Base-by-base conservation (phyloP, 1,139 yeast genomes). In the Suhomyces yuchorum region DNA sequence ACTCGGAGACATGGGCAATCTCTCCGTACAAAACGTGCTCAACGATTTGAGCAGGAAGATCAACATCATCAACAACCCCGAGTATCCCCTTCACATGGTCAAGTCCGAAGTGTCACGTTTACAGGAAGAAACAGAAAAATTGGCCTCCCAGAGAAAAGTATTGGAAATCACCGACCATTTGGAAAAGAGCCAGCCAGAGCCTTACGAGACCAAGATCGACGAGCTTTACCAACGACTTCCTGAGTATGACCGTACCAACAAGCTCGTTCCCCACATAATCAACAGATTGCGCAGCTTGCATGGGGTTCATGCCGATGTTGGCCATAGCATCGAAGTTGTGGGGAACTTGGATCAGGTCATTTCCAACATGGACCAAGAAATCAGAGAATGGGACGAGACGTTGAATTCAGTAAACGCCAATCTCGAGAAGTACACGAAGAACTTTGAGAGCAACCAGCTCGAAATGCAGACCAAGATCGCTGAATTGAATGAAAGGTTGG, bases 201-300 rank as follows among this genome's bases (percentile, higher is more conserved):
- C 47, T 5, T 19, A 54, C 28, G 56, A 61, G 24, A 58, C 57
- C 3, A 72, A 71, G 52, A 61, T 80, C 23, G 65, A 70, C 37
- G 72, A 69, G 46, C 51, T 82, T 3, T 74, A 73, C 50, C 56
- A 53, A 2, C 65, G 59, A 12, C 59, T 81, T 22, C 71, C 70
- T 1, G 63, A 65, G 1, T 62, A 80, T n/a, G 72, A 71, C 32
- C 56, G 56, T 1, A 62, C 73, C 34, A 65, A 64, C 15, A 52
- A 58, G 7, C 54, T 63, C 1, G 61, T 81, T 1, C 85, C 85
- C 0, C 57, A 63, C 3, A 46, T 81, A 1, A 47, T 78, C 2
- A 56, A 63, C 12, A 61, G 88, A 36, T 62, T 83, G 28, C 71
- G 75, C 49, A 62, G 77, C 0, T 63, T 82, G 41, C 71, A 74